Evolutionary conservation across 1,284 basidiomycete genomes (phyloP).

Genomic region (Boletus mariae): DNA sequence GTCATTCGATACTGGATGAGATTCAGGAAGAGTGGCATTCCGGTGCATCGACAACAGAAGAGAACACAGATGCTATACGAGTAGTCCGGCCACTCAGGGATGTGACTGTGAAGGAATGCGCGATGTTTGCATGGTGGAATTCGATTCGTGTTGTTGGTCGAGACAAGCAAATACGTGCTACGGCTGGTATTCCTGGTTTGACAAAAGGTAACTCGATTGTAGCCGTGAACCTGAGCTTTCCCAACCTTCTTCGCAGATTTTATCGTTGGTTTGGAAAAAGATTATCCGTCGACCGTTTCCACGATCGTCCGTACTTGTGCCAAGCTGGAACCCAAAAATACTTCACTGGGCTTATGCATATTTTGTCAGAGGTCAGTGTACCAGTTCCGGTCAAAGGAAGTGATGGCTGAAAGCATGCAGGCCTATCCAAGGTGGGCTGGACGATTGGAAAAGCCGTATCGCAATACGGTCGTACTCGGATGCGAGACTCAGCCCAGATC

Average conservation of each 20-base stretch:
- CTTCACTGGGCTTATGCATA: conserved; percentile 49
- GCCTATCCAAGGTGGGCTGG: conserved; percentile 64
- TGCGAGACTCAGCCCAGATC: conserved; percentile 17
- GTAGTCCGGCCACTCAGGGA: conserved; percentile 73
- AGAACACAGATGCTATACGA: conserved; percentile 35
- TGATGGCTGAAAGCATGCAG: conserved; percentile 36
- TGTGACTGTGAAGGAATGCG: conserved; percentile 78
- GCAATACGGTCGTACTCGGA: conserved; percentile 59
- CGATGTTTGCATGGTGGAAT: conserved; percentile 74
- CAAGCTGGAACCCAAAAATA: conserved; percentile 73
- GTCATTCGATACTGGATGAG: conserved; percentile 73
- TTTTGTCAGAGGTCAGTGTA: conserved; percentile 68
- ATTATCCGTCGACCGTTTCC: conserved; percentile 88
- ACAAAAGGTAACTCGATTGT: conserved; percentile 60
- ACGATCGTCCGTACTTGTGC: conserved; percentile 82
- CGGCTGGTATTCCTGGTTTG: conserved; percentile 62
- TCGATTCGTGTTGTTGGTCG: conserved; percentile 51
- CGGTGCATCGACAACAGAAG: background rate
- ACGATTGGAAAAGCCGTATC: conserved; percentile 71
- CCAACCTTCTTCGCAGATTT: conserved; percentile 55
- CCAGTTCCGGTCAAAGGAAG: background rate
- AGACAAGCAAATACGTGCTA: conserved; percentile 45
- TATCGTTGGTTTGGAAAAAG: conserved; percentile 73
- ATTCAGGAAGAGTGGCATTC: conserved; percentile 62
- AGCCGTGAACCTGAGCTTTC: background rate